Percentiles rank a stretch among this genome's conserved stretches.
phyloP scores from a whole-genome alignment of 208 protist genomes.

The Crithidia expoeki region DNA sequence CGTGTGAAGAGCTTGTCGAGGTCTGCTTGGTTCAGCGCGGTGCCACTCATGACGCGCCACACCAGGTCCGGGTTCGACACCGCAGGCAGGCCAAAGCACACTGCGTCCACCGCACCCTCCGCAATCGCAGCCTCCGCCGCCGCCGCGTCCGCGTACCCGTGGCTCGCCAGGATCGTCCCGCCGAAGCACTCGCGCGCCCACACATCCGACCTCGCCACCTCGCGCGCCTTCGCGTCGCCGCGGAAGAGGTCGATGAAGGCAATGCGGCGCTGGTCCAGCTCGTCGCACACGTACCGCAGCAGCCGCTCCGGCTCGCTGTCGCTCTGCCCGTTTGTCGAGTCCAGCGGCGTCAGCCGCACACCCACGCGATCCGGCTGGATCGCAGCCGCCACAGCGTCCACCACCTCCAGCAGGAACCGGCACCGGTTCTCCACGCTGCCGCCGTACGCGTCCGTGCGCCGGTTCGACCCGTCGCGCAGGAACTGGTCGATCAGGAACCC shows the following conservation, averaged over 20 bases:
- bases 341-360: conserved; percentile 69
- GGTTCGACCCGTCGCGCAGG: conserved; percentile 72
- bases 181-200: conserved; percentile 26
- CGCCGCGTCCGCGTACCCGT: conserved; percentile 21
- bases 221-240: conserved; percentile 23
- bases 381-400: no score
- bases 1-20: conserved; percentile 20
- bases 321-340: conserved; percentile 40
- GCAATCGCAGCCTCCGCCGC: conserved; percentile 52
- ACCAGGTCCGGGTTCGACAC: conserved; percentile 28
- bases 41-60: conserved; percentile 16
- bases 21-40: conserved; percentile 25
- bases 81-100: conserved; percentile 43
- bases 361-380: conserved; percentile 48
- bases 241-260: conserved; percentile 54
- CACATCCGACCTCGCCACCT: conserved; percentile 8
- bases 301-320: conserved; percentile 46
- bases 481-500: conserved; percentile 93
- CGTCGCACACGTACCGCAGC: conserved; percentile 53
- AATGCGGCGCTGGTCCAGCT: conserved; percentile 49
- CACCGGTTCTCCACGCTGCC: conserved; percentile 75
- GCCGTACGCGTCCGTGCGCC: conserved; percentile 77
- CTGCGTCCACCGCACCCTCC: conserved; percentile 58
- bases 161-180: conserved; percentile 24
- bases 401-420: conserved; percentile 77